Conservation (phyloP, 2,329 filamentous ascomycete genomes). For the Hypoxylon sp. region DNA sequence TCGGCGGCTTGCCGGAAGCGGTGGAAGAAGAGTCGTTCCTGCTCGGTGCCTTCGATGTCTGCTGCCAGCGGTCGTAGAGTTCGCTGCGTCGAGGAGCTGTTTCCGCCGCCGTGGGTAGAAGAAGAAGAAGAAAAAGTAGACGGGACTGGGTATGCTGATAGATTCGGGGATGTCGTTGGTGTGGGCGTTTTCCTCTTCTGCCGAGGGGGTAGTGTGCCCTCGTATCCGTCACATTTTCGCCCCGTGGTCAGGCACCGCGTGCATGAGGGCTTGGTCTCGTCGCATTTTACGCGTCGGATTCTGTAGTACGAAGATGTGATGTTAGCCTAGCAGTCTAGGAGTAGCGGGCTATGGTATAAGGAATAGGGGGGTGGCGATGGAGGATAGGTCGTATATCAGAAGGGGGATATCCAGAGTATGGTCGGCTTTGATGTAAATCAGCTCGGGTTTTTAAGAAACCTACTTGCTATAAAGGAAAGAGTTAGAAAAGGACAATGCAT, state of each 20-base stretch:
- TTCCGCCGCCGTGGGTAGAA: slow-evolving; percentile 39
- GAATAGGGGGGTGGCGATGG: neutral
- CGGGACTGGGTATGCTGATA: slow-evolving; percentile 21
- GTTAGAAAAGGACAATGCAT: slow-evolving; percentile 5
- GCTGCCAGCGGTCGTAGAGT: slow-evolving; percentile 47
- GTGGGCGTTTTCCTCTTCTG: slow-evolving; percentile 13
- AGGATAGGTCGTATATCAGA: too few species aligned
- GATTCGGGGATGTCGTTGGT: neutral
- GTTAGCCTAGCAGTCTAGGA: neutral
- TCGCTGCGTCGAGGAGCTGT: slow-evolving; percentile 38
- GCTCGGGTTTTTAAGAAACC: too few species aligned
- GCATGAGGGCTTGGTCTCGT: slow-evolving; percentile 48
- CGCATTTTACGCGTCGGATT: slow-evolving; percentile 50
- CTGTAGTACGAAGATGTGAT: slow-evolving; percentile 26
- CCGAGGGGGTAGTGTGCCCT: slow-evolving; percentile 24
- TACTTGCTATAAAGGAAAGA: slow-evolving; percentile 22
- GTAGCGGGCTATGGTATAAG: neutral
- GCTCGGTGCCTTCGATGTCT: slow-evolving; percentile 48
- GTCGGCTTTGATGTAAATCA: too few species aligned
- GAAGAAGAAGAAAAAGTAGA: too few species aligned
- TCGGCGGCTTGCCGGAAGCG: slow-evolving; percentile 46
- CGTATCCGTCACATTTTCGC: slow-evolving; percentile 50
- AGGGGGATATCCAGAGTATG: too few species aligned
- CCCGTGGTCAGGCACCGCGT: slow-evolving; percentile 48
- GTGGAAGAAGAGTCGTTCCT: slow-evolving; percentile 49